A percentile compares a stretch with the other conserved stretches of the same genome.
Evolutionary conservation across 768 basidiomycete genomes (phyloP).

Genomic region (Auricularia sp.): DNA sequence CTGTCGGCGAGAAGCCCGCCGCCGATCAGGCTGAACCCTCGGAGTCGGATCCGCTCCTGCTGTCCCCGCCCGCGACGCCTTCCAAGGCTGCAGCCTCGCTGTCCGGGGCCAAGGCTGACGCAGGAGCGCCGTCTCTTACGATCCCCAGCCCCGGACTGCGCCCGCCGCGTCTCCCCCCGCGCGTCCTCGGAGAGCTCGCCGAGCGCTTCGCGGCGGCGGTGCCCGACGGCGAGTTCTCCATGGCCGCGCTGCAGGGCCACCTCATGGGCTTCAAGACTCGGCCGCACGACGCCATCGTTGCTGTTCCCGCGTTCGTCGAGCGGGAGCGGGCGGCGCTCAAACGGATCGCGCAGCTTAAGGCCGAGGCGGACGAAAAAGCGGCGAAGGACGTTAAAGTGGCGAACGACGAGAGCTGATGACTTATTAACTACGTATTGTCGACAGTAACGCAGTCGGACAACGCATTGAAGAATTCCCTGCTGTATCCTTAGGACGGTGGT

Average conservation of each 20-base stretch:
- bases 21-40: neutral
- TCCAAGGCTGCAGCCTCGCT: neutral
- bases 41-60: neutral
- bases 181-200: slow-evolving; percentile 38
- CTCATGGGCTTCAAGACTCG: slow-evolving; percentile 58
- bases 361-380: neutral
- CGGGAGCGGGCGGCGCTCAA: slow-evolving; percentile 22
- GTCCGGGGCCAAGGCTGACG: neutral
- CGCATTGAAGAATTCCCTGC: no score
- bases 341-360: neutral
- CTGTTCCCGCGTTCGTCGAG: slow-evolving; percentile 38
- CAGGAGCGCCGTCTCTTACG: neutral
- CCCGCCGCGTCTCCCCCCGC: slow-evolving; percentile 30
- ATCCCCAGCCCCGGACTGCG: slow-evolving; percentile 9
- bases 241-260: slow-evolving; percentile 44
- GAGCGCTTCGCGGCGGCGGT: slow-evolving; percentile 43
- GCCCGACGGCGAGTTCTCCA: slow-evolving; percentile 33
- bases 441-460: no score
- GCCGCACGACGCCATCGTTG: slow-evolving; percentile 44
- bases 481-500: no score
- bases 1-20: neutral
- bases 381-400: neutral
- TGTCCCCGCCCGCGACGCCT: neutral
- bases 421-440: no score
- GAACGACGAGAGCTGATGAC: neutral